Conservation (phyloP, 2,329 filamentous ascomycete genomes). For the Penicillium frequentans region DNA sequence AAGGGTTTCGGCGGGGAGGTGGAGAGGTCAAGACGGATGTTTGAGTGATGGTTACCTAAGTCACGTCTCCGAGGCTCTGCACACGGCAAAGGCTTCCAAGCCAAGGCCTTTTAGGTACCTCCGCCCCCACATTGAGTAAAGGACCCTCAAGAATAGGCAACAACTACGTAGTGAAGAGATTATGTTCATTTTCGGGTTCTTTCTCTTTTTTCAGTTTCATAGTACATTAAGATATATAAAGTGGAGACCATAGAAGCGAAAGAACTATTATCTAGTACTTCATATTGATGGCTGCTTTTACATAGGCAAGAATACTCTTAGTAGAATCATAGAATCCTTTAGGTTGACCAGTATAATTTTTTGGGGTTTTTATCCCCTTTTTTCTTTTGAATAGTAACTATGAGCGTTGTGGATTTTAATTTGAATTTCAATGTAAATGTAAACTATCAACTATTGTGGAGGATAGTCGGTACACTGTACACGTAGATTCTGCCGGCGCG, state of each 20-base stretch:
- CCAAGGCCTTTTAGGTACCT: background rate
- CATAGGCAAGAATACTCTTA: too few species aligned
- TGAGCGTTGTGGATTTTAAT: background rate
- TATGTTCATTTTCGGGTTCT: background rate
- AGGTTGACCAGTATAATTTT: too few species aligned
- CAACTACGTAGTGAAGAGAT: too few species aligned
- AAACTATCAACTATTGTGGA: background rate
- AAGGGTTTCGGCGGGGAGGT: background rate
- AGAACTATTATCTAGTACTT: too few species aligned
- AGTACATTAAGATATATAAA: too few species aligned
- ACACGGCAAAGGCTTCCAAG: constrained; percentile 1
- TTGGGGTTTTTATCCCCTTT: background rate
- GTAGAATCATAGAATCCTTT: too few species aligned
- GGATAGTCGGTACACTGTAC: background rate
- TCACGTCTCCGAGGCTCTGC: background rate
- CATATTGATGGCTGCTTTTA: too few species aligned
- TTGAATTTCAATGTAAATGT: background rate
- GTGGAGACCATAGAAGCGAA: too few species aligned
- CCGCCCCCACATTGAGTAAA: background rate
- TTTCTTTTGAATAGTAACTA: background rate
- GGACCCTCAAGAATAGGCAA: background rate
- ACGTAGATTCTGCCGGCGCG: background rate
- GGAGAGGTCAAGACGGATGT: background rate
- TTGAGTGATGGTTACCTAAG: background rate
- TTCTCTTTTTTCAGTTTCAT: too few species aligned